A percentile compares a stretch with the other conserved stretches of the same genome.
Evolutionary conservation across 2,329 filamentous ascomycete species (phyloP).

Genomic region (Botrytis squamosa): DNA sequence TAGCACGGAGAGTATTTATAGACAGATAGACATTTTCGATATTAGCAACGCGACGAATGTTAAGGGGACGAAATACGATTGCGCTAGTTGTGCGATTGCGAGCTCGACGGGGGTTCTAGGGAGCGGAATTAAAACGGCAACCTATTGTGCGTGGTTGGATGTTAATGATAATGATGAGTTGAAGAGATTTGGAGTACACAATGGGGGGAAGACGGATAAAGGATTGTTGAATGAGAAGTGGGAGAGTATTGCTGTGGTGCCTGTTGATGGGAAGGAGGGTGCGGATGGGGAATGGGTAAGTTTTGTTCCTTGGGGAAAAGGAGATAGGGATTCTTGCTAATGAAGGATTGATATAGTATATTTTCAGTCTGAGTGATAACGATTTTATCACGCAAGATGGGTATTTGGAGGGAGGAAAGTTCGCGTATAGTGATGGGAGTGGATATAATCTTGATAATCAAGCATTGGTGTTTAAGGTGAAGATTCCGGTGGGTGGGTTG

Average conservation of each 20-base stretch:
- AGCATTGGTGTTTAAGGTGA: conserved; percentile 53
- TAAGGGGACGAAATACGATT: conserved; percentile 46
- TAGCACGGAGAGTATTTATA: conserved; percentile 56
- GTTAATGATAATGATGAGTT: conserved; percentile 66
- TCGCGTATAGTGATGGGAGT: conserved; percentile 53
- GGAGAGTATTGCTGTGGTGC: conserved; percentile 66
- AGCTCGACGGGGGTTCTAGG: conserved; percentile 53
- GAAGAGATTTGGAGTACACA: conserved; percentile 64
- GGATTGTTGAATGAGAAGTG: conserved; percentile 72
- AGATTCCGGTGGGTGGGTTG: conserved; percentile 23
- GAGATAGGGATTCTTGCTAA: neutral
- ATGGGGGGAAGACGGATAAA: conserved; percentile 60
- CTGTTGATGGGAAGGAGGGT: conserved; percentile 49
- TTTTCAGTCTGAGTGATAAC: conserved; percentile 69
- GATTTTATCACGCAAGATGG: conserved; percentile 73
- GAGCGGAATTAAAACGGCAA: conserved; percentile 53
- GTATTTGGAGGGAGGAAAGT: conserved; percentile 53
- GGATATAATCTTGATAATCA: conserved; percentile 59
- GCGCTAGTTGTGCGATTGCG: conserved; percentile 38
- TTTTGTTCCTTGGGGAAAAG: neutral
- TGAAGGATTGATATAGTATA: conserved; percentile 41
- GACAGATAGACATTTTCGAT: conserved; percentile 69
- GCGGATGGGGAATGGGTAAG: conserved; percentile 54
- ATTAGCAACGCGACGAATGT: conserved; percentile 61
- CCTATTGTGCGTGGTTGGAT: conserved; percentile 66